Percentiles rank a stretch among this genome's conserved stretches.
phyloP scores from a whole-genome alignment of 2,329 filamentous ascomycete species.

The Penicillium olsonii region DNA sequence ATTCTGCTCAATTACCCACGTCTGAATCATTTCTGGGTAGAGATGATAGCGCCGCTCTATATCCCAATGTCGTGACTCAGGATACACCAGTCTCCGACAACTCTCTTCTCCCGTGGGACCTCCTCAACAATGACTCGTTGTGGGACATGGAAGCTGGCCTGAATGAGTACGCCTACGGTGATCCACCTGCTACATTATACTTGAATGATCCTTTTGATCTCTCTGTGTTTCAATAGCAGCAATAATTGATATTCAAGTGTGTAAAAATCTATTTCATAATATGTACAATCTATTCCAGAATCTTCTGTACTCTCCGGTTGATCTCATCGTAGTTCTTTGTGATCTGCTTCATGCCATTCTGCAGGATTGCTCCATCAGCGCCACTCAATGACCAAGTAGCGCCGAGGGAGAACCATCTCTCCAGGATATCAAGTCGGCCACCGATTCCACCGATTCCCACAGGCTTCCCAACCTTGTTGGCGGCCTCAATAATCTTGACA shows the following conservation, averaged over 20 bases:
- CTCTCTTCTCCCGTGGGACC: conserved; percentile 15
- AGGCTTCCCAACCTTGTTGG: conserved; percentile 14
- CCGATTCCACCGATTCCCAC: conserved; percentile 41
- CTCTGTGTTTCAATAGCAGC: conserved; percentile 1
- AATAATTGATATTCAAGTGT: not conserved
- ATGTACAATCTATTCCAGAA: conserved; percentile 8
- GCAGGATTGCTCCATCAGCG: conserved; percentile 38
- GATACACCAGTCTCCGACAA: conserved; percentile 4
- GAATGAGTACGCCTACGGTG: conserved; percentile 36
- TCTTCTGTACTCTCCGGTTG: conserved; percentile 17
- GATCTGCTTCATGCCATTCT: conserved; percentile 40
- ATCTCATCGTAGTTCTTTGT: conserved; percentile 31
- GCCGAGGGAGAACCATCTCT: conserved; percentile 43
- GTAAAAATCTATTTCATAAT: not conserved
- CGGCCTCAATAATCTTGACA: conserved; percentile 26
- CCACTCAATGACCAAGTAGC: conserved; percentile 43
- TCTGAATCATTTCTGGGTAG: not conserved
- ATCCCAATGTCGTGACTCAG: not conserved
- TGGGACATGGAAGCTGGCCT: conserved; percentile 33
- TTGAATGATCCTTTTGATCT: conserved; percentile 14
- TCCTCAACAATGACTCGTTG: conserved; percentile 17
- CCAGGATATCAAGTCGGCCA: conserved; percentile 43
- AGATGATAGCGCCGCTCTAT: not conserved
- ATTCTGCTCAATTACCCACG: not conserved
- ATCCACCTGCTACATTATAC: conserved; percentile 13